Base-by-base conservation (phyloP, 2,329 filamentous ascomycete species). In the Cercospora berteroae region DNA sequence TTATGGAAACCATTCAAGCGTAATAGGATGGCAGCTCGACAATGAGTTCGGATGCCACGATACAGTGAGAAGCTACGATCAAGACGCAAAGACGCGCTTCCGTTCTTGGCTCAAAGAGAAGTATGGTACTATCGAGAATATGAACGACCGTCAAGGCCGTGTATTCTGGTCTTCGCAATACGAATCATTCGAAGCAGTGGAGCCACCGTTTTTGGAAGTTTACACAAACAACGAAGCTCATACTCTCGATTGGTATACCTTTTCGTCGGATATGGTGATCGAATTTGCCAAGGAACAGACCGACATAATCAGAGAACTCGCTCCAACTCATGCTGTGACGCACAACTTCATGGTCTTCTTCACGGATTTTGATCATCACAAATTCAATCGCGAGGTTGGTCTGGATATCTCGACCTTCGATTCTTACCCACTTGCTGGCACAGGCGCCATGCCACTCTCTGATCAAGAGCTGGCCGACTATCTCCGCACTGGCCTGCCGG, bases 11-110 rank as follows among this genome's bases (percentile, higher is more conserved):
- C 68, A 70, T 48, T 67, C 70, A 6, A 61, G 59, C 33, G 68
- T 73, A 6, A 67, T 69, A 36, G 70, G 61, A 12, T 74, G 71
- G 72, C 72, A 73, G 50, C 63, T 74, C 3, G 72, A 74, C 60
- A 74, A 73, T 23, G 72, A 74, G 55, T 74, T 74, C 57, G 72
- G 72, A 36, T 74, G 72, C 27, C 72, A 74, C 55, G 71, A 73
- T 44, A 74, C 72, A 2, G 72, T 74, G 0, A 65, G 71, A 7
- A 70, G 70, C 52, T 74, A 74, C 52, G 72, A 74, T 31, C 65
- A 71, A 9, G 68, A 74, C 27, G 72, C 72, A n/a, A 70, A 69
- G 13, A 69, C 33, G 7, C 67, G 72, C n/a, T 74, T 73, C 60
- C 63, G 71, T 29, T 63, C 64, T 2, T 74, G 72, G 72, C 56